Evolutionary conservation across 176 grass and related monocot species (phyloP), one percentile per base, ranked within the genome.

Genomic region (Oryza nivara): DNA sequence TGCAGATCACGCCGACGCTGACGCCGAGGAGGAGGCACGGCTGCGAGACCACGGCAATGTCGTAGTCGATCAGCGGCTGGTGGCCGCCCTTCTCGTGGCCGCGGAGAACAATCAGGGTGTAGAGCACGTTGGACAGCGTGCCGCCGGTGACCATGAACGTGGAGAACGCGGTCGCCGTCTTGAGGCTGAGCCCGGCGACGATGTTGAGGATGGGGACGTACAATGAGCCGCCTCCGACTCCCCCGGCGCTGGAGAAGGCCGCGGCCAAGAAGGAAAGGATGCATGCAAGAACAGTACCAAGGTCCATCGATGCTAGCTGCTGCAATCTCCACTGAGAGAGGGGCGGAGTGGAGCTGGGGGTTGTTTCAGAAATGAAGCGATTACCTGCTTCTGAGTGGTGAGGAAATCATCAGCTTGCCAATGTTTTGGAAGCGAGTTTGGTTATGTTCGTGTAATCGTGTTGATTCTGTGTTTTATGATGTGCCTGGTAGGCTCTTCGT

Each of bases 121-220:
- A 90, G 16, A 90, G 51, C 51, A 90, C 78, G 64, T 86, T 86
- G 44, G 88, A 82, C 2, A 86, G 45, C 3, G 79, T 19, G 43
- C 52, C 88, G 22, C 72, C 84, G 23, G 88, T 83, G 26, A 90
- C 88, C 88, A 90, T 90, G 88, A 86, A 90, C 44, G 52, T 40
- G 4, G 83, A 78, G 88, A 78, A 83, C 3, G 66, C 65, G 65
- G 88, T 83, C 15, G 84, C 72, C 30, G 48, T 64, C 80, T 90
- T 86, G 52, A 90, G 65, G 80, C 65, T 15, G 23, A 82, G 71
- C 14, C 73, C 79, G 35, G 49, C 26, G 48, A 74, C 78, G 40
- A 82, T 43, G 73, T 28, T 90, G 10, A 90, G 83, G 84, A 86
- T 86, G 60, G 79, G 79, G 19, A 90, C 65, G 74, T 70, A 90